These are phyloP conservation scores for Berkeleyomyces basicola DNA, from an alignment of 2,329 filamentous ascomycete genomes.

Conservation along the genomic window DNA sequence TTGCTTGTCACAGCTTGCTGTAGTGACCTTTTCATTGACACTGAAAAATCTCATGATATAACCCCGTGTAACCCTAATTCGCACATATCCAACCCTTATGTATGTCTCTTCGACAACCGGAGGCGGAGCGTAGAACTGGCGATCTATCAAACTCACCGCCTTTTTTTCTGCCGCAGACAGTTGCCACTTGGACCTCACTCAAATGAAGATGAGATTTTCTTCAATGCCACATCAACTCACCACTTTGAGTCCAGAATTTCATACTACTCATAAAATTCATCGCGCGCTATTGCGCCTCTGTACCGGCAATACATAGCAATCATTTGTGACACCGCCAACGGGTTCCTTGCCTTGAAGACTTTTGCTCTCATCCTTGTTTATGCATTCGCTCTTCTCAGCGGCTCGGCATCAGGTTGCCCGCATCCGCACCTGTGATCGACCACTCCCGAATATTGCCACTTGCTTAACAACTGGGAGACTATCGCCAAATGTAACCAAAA, in stretches of 20 bases:
- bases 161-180: conserved; percentile 5
- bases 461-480: neutral
- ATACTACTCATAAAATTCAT: neutral
- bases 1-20: too few species aligned
- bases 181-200: neutral
- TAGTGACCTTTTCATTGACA: too few species aligned
- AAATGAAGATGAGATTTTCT: neutral
- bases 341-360: neutral
- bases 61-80: neutral
- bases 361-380: neutral
- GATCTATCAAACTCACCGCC: neutral
- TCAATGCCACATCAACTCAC: neutral
- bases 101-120: neutral
- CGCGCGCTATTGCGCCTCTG: neutral
- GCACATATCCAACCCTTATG: neutral
- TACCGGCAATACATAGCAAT: neutral
- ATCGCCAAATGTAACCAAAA: neutral
- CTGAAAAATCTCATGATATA: too few species aligned
- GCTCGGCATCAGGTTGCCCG: conserved; percentile 4
- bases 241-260: neutral
- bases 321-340: neutral
- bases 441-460: neutral
- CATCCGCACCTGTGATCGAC: neutral
- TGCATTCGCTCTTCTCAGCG: neutral
- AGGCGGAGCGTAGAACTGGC: neutral